Percentiles rank a stretch among this genome's conserved stretches.
Evolutionary conservation across 768 basidiomycete genomes (phyloP).

Genomic region (Tubosaeta sp.): DNA sequence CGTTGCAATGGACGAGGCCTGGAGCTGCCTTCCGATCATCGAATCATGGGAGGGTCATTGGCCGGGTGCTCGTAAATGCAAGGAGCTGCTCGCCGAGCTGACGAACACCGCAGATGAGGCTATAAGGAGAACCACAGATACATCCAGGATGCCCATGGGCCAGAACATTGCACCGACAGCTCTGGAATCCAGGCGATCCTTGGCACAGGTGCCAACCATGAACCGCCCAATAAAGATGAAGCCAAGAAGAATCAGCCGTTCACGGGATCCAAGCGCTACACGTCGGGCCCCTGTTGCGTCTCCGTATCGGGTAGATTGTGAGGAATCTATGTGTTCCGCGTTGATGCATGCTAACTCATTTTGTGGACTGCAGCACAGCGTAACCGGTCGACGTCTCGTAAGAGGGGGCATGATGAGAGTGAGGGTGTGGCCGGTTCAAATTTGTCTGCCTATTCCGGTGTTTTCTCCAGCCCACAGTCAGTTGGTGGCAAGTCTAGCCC

Average conservation of each 20-base stretch:
- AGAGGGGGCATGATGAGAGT: conserved; percentile 65
- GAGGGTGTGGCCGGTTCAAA: conserved; percentile 44
- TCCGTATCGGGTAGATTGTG: conserved; percentile 63
- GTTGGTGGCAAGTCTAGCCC: conserved; percentile 48
- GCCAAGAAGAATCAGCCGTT: conserved; percentile 51
- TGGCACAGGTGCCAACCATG: conserved; percentile 40
- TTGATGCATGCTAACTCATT: conserved; percentile 14
- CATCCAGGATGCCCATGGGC: conserved; percentile 21
- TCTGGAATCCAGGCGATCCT: conserved; percentile 54
- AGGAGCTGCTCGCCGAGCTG: conserved; percentile 69
- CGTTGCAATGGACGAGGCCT: conserved; percentile 80
- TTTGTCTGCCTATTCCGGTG: conserved; percentile 44
- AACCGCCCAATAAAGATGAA: conserved; percentile 50
- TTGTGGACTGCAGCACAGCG: conserved; percentile 45
- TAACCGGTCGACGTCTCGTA: conserved; percentile 72
- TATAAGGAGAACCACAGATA: conserved; percentile 36
- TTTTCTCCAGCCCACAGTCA: conserved; percentile 50
- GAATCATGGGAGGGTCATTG: conserved; percentile 82
- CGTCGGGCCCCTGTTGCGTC: conserved; percentile 57
- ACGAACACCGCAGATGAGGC: conserved; percentile 67
- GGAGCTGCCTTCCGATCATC: conserved; percentile 62
- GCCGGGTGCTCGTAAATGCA: conserved; percentile 87
- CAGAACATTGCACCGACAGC: conserved; percentile 31
- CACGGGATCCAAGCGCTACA: conserved; percentile 51
- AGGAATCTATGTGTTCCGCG: conserved; percentile 25